Evolutionary conservation across 1,139 yeast species (phyloP).

Genomic region (Schizosaccharomyces versatilis): DNA sequence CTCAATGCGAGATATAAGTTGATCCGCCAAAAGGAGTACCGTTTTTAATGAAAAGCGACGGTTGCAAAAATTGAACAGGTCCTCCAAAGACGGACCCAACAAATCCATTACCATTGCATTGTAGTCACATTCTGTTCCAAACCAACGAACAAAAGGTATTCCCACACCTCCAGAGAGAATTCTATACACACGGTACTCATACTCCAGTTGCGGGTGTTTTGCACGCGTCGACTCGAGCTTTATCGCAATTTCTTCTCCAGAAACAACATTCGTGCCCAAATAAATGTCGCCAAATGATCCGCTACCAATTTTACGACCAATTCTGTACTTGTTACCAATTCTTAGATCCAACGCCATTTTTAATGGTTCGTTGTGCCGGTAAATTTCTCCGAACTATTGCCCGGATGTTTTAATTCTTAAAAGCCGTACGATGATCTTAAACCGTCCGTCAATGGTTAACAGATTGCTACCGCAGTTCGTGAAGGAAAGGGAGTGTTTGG

Average conservation of each 20-base stretch:
- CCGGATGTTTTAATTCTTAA: background rate
- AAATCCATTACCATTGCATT: constrained; percentile 93
- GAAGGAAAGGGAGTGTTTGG: too few species aligned
- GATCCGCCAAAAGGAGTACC: constrained; percentile 79
- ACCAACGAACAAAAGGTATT: constrained; percentile 92
- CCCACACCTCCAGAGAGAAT: constrained; percentile 94
- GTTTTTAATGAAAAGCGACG: constrained; percentile 85
- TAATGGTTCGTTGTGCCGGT: background rate
- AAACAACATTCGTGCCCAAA: constrained; percentile 65
- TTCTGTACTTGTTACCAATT: constrained; percentile 75
- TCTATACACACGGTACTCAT: constrained; percentile 72
- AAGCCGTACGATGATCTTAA: too few species aligned
- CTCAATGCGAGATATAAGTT: constrained; percentile 79
- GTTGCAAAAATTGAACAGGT: constrained; percentile 84
- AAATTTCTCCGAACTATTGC: too few species aligned
- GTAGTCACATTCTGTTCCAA: constrained; percentile 88
- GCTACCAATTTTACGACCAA: constrained; percentile 89
- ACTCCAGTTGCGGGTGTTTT: constrained; percentile 88
- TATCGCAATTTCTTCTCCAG: constrained; percentile 95
- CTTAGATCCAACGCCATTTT: constrained; percentile 10
- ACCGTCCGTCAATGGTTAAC: too few species aligned
- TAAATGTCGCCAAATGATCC: constrained; percentile 97
- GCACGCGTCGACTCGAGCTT: constrained; percentile 78
- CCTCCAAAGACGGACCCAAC: constrained; percentile 87
- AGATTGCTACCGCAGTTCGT: too few species aligned